phyloP scores from a whole-genome alignment of 495 filamentous ascomycete species.

The Rhizodiscina lignyota region DNA sequence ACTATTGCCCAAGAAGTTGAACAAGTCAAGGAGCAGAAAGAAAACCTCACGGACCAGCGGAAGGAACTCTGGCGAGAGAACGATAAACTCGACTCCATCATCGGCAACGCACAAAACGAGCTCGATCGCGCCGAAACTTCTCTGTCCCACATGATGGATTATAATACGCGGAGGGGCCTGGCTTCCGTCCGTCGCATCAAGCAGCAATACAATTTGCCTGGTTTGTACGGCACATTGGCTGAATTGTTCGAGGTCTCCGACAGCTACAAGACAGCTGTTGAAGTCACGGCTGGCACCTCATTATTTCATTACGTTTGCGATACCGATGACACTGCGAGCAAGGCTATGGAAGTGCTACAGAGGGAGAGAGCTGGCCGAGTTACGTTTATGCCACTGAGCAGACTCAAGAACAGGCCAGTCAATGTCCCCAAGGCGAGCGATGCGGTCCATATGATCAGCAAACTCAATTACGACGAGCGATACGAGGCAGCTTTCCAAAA shows the following conservation, averaged over 20 bases:
- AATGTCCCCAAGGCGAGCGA: constrained; percentile 78
- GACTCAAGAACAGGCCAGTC: constrained; percentile 44
- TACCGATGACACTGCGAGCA: constrained; percentile 72
- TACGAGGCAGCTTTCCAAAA: constrained; percentile 81
- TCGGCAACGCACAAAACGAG: constrained; percentile 57
- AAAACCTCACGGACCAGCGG: constrained; percentile 68
- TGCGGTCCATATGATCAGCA: constrained; percentile 71
- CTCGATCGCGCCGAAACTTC: constrained; percentile 57
- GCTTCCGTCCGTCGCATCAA: constrained; percentile 68
- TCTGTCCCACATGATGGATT: constrained; percentile 76
- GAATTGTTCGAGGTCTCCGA: constrained; percentile 77
- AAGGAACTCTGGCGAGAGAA: constrained; percentile 88
- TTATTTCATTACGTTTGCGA: constrained; percentile 96
- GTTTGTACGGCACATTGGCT: constrained; percentile 84
- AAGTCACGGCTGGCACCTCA: constrained; percentile 82
- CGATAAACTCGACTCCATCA: constrained; percentile 60
- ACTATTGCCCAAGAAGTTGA: constrained; percentile 55
- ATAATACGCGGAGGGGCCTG: constrained; percentile 67
- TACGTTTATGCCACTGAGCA: constrained; percentile 87
- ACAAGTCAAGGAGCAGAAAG: constrained; percentile 62
- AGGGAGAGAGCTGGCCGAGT: constrained; percentile 70
- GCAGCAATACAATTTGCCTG: constrained; percentile 55
- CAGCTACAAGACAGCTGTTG: constrained; percentile 75
- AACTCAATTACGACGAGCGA: constrained; percentile 58
- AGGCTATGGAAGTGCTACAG: constrained; percentile 61